Base-by-base conservation (phyloP, 2,329 filamentous ascomycete genomes). In the Pseudocercospora eumusae region DNA sequence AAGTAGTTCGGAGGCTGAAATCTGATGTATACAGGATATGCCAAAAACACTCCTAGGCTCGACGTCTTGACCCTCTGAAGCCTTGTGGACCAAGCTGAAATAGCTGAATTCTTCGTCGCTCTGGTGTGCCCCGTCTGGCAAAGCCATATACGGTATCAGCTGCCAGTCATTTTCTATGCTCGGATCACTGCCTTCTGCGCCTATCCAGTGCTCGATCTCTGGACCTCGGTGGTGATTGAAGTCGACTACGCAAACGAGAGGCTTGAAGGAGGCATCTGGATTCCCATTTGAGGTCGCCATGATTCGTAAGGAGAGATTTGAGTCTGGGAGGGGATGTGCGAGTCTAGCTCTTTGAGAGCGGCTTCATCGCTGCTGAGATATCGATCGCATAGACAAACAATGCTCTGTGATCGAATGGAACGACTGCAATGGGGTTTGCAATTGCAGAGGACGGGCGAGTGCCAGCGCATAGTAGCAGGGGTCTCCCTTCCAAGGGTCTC, bases 91-190 rank as follows among this genome's bases (percentile, higher is more conserved):
- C 47, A 99, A 86, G 8, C 93, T 98, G 76, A 99, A 99, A 80
- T 99, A 99, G 56, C 93, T 97, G 81, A 98, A 99, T 79, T 98
- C 95, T 79, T 99, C 95, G 61, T 89, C 89, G 21, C 91, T 88
- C 88, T 92, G 88, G 81, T 99, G 95, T 58, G 95, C 95, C 57
- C 95, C 95, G 75, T 99, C 95, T 61, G 91, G 95, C 72, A 99
- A 79, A 25, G 95, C 95, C 91, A 98, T 97, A 77, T 99, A 99
- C 0, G 95, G 93, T 64, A 99, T 82, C 69, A 97, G 78, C 27
- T 88, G 84, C 95, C 95, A 99, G 74, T 95, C 91, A 78, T 96
- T 93, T 62, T 93, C 89, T 50, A 79, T 81, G 3, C 90, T 90
- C 10, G 93, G 92, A 76, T 97, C 92, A 62, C 80, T 82, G 58